Conservation (phyloP, 2,329 filamentous ascomycete genomes). For the Aspergillus japonicus region DNA sequence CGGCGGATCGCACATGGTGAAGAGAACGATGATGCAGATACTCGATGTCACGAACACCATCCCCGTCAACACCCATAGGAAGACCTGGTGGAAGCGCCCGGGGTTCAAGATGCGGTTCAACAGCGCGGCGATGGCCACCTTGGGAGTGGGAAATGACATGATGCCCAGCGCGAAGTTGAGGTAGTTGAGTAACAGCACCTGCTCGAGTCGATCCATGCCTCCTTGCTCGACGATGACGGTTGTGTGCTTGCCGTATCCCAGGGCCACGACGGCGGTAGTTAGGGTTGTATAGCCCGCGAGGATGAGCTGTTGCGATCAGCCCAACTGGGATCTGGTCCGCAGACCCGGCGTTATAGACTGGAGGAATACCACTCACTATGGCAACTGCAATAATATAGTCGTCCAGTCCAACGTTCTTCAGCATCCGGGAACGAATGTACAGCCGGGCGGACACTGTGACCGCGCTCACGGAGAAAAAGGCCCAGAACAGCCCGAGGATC, state of each 20-base stretch:
- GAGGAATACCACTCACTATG: slow-evolving; percentile 20
- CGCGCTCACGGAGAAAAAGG: slow-evolving; percentile 29
- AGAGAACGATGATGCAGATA: slow-evolving; percentile 28
- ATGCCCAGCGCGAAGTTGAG: slow-evolving; percentile 27
- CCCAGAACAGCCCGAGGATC: slow-evolving; percentile 32
- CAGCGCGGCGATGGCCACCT: slow-evolving; percentile 26
- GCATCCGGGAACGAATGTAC: slow-evolving; percentile 29
- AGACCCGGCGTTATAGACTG: too few relatives aligned
- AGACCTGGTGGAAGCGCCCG: slow-evolving; percentile 12
- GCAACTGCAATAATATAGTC: slow-evolving; percentile 37
- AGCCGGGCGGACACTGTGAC: slow-evolving; percentile 33
- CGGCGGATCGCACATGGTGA: slow-evolving; percentile 40
- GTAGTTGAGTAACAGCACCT: slow-evolving; percentile 23
- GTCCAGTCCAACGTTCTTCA: slow-evolving; percentile 33
- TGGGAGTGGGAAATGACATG: slow-evolving; percentile 26
- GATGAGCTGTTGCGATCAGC: too few relatives aligned
- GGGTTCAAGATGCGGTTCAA: slow-evolving; percentile 26
- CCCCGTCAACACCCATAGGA: slow-evolving; percentile 28
- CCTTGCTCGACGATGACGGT: slow-evolving; percentile 23
- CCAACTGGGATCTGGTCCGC: background rate
- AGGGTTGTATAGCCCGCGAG: slow-evolving; percentile 14
- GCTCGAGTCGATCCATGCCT: slow-evolving; percentile 22
- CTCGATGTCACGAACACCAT: slow-evolving; percentile 32
- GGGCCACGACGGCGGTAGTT: slow-evolving; percentile 31
- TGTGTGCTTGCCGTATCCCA: slow-evolving; percentile 43